Evolutionary conservation across 2,329 filamentous ascomycete species (phyloP), one percentile per base, ranked within the genome.

Genomic region (Phialophora chinensis): DNA sequence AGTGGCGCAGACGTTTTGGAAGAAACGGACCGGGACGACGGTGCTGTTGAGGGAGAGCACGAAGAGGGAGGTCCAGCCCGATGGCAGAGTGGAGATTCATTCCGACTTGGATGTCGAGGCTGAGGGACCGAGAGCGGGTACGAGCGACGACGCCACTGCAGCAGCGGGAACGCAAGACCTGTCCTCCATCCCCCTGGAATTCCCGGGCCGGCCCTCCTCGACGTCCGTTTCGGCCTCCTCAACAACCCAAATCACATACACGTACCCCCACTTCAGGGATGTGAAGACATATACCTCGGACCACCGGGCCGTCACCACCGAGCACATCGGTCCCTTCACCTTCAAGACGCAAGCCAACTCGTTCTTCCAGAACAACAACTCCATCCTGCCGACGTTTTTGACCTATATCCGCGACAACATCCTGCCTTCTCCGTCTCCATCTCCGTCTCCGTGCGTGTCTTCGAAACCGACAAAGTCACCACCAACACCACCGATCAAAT

Each of bases 311-410:
- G 91, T 85, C 59, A 89, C 91, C 3, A 93, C 91, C 33, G 95
- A 99, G 79, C 97, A 96, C 79, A 87, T 99, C 69, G 92, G 90
- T 75, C 81, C 88, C 77, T 95, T 90, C 81, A 83, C 89, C 75
- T 97, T 99, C 81, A 89, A 89, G 77, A 98, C 96, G 81, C 92
- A 91, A 2, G 95, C 95, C 11, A 93, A 93, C 66, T 88, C 92
- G 60, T 99, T 99, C 83, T 99, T 99, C 86, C 95, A 99, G 77
- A 99, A 99, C 85, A 99, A 99, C 86, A 98, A 98, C 83, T 96
- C 93, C 63, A 98, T 99, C 79, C 89, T 99, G 27, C 88, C 91
- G 33, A 81, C 83, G 17, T 96, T 98, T 79, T 96, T 93, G 14
- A 85, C 88, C 71, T 97, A 96, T 82, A 91, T 98, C 76, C 91